These are phyloP conservation scores for Ophiocordyceps australis DNA, from an alignment of 2,329 filamentous ascomycete genomes.

Conservation along the genomic window DNA sequence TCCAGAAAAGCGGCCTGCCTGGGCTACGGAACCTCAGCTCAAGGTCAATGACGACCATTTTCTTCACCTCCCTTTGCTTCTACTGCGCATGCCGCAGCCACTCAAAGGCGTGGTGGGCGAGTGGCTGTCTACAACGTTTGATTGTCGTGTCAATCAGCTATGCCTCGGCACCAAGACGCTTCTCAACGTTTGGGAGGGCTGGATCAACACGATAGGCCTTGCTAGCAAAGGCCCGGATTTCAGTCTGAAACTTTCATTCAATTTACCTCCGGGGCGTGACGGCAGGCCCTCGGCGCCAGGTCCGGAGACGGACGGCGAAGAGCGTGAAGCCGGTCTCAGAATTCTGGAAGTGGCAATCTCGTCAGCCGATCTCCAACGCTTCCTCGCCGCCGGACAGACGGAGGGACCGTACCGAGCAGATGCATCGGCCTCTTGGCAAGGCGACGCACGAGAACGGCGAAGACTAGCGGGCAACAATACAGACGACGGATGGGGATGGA, in stretches of 20 bases:
- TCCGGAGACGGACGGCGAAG: constrained; percentile 4
- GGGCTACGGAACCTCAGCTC: constrained; percentile 5
- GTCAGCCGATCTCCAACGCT: constrained; percentile 24
- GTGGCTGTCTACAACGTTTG: constrained; percentile 34
- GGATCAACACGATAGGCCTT: constrained; percentile 22
- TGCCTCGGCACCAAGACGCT: constrained; percentile 31
- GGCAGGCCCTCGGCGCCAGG: constrained; percentile 1
- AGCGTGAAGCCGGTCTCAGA: constrained; percentile 12
- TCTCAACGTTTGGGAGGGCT: constrained; percentile 29
- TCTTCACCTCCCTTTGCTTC: constrained; percentile 28
- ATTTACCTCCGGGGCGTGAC: constrained; percentile 18
- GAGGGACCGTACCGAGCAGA: constrained; percentile 1
- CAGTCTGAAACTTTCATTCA: constrained; percentile 31
- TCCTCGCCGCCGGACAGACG: constrained; percentile 20
- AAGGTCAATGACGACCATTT: constrained; percentile 14
- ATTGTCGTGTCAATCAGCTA: constrained; percentile 34
- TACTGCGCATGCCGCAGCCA: constrained; percentile 35
- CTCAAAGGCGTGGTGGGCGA: constrained; percentile 28
- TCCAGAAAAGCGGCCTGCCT: constrained; percentile 3
- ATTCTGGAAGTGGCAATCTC: constrained; percentile 34
- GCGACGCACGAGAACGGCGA: constrained; percentile 19
- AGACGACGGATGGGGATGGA: constrained; percentile 37
- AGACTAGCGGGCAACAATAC: constrained; percentile 24
- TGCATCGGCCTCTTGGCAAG: constrained; percentile 9
- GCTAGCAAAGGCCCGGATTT: constrained; percentile 21